Evolutionary conservation across 176 grass and related monocot species (phyloP).

Genomic region (Avena atlantica): DNA sequence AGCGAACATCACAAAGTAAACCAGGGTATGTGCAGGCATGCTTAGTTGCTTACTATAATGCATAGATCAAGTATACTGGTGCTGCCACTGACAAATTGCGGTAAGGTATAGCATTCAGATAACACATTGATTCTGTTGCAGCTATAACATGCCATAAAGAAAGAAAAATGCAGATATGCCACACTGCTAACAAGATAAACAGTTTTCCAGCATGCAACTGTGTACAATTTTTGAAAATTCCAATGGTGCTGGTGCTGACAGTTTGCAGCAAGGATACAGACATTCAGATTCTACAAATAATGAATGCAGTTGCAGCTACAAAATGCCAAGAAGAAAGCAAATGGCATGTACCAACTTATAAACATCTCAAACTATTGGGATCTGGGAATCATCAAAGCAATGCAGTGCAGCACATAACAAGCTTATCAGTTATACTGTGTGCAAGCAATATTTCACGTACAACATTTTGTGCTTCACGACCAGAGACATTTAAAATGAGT

Average conservation of each 20-base stretch:
- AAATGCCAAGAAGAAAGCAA: slow-evolving; percentile 8
- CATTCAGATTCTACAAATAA: not conserved
- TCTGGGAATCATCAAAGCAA: not conserved
- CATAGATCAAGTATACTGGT: not conserved
- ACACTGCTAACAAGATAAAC: not conserved
- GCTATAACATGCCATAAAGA: slow-evolving; percentile 14
- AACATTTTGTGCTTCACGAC: not conserved
- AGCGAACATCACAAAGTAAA: not conserved
- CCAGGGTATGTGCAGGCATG: not conserved
- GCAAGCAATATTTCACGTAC: not conserved
- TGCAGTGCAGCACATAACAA: slow-evolving; percentile 6
- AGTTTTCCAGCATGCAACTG: not conserved
- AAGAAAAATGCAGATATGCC: not conserved
- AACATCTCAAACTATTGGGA: not conserved
- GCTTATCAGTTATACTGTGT: not conserved
- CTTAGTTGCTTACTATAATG: not conserved
- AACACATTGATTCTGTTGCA: slow-evolving; percentile 4
- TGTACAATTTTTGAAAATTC: not conserved
- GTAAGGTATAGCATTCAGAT: slow-evolving; percentile 13
- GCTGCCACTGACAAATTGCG: slow-evolving; percentile 11
- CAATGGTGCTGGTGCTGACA: not conserved
- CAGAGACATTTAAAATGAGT: not conserved
- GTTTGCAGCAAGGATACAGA: not conserved
- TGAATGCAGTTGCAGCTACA: not conserved
- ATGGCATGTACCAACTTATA: not conserved